Base-by-base conservation (phyloP, 352 stramenopile species). In the Phytophthora uliginosa region DNA sequence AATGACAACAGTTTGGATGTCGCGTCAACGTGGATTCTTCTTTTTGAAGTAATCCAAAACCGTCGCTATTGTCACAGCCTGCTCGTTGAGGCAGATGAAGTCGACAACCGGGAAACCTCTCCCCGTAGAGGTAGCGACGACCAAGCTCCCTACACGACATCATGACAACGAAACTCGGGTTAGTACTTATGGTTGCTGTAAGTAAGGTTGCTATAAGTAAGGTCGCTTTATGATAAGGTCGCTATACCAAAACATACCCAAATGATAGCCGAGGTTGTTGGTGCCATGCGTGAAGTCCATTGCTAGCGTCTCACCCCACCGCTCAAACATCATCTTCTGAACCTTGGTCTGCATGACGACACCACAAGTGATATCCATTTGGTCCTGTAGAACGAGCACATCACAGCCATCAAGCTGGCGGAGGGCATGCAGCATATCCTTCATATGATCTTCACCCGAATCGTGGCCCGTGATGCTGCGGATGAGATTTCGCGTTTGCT, bases 331-430 rank as follows among this genome's bases (percentile, higher is more conserved):
- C 34, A 17, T 5, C 9, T 42, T 42, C 13, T 42, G 34, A 6
- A 42, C 7, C 9, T 15, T 42, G 13, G 34, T 42, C 34, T 42
- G 34, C 13, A 42, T 42, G 13, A 63, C 63, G 4, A 69, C 34
- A 8, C 28, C 63, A 17, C n/a, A 51, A 6, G 53, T 70, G 2
- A 63, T 59, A 13, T 70, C 54, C 8, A 63, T 33, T 10, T 63
- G 28, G 13, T 70, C 53, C 45, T 70, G 63, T 28, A 59, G 48
- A 28, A 70, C 2, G 1, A 70, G 15, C 12, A 63, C 63, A 24
- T 71, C 55, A 9, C 15, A 55, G 3, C 36, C 54, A 22, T 64
- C 33, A 2, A 64, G 22, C 22, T 64, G 63, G 24, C 53, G 33
- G 7, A 64, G 22, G 2, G n/a, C 7, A 31, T 71, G 54, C 3